Evolutionary conservation across 108 stramenopile genomes (phyloP).

Genomic region (Discostella pseudostelligera): DNA sequence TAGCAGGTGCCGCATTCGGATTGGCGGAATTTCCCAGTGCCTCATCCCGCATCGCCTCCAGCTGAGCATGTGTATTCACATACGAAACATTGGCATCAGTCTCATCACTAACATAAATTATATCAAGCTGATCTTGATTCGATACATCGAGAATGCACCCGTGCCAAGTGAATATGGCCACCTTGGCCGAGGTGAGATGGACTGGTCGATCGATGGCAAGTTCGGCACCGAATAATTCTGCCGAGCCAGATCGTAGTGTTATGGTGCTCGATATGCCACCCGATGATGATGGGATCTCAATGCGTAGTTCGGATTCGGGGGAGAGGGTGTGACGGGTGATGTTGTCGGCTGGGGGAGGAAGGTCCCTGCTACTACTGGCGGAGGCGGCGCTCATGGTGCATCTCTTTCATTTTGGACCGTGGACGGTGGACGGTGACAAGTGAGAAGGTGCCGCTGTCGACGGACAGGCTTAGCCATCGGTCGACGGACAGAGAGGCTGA

Average conservation of each 20-base stretch:
- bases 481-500: too few relatives aligned
- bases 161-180: conserved; percentile 89
- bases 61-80: conserved; percentile 90
- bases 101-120: conserved; percentile 68
- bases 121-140: conserved; percentile 51
- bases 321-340: conserved; percentile 34
- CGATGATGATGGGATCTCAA: conserved; percentile 51
- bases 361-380: conserved; percentile 4
- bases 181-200: conserved; percentile 61
- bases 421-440: neutral
- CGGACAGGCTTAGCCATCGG: too few relatives aligned
- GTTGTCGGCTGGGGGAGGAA: conserved; percentile 24
- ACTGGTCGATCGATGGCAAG: conserved; percentile 42
- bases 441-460: too few relatives aligned
- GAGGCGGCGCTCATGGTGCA: conserved; percentile 28
- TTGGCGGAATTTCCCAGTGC: conserved; percentile 41
- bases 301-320: conserved; percentile 50
- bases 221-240: conserved; percentile 56
- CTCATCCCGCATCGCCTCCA: conserved; percentile 87
- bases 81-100: conserved; percentile 77
- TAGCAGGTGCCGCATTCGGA: conserved; percentile 8
- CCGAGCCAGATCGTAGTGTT: conserved; percentile 35
- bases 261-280: conserved; percentile 32
- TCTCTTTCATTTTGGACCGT: too few relatives aligned
- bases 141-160: conserved; percentile 78